Evolutionary conservation across 2,329 filamentous ascomycete species (phyloP), one percentile per base, ranked within the genome.

Genomic region (Colletotrichum scovillei): DNA sequence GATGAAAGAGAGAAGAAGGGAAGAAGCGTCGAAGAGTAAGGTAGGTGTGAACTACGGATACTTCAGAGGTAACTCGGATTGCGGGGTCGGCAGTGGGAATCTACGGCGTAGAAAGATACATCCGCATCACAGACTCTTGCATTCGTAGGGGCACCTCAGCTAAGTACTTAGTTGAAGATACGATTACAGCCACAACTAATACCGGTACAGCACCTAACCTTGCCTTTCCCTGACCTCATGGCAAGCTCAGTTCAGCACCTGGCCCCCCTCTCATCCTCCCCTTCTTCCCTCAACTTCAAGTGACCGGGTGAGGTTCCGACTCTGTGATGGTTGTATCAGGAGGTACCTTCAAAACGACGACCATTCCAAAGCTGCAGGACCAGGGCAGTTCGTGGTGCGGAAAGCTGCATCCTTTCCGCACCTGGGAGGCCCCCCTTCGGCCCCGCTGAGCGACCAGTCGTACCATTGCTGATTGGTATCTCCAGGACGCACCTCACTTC

Each of bases 41-140:
- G 62, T 53, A 38, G 70, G 59, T 46, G 67, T 62, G 42, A 71
- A 73, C 70, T 70, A 73, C 56, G 38, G 60, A 26, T 72, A 72
- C 42, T 26, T 38, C 32, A 52, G 42, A 52, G 52, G 57, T 69
- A 32, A 16, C 42, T 32, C 35, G 67, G 63, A 73, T 65, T 74
- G 72, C 72, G 72, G 72, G 72, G 72, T 74, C 63, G 69, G 72
- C 68, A 74, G 52, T 65, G 67, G 67, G 42, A 70, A 53, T 62
- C 42, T 35, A 59, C 66, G 59, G 56, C 53, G 42, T 60, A 55
- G 67, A 58, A 62, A 63, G 58, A 57, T 28, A 55, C 60, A 63
- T 35, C n/a, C 46, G 60, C 60, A 63, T 53, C 46, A 62, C 35
- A 63, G 42, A 63, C 46, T 11, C 42, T 49, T 49, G 42, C 9